Evolutionary conservation across 2,329 filamentous ascomycete species (phyloP).

Genomic region (Colletotrichum sp.): DNA sequence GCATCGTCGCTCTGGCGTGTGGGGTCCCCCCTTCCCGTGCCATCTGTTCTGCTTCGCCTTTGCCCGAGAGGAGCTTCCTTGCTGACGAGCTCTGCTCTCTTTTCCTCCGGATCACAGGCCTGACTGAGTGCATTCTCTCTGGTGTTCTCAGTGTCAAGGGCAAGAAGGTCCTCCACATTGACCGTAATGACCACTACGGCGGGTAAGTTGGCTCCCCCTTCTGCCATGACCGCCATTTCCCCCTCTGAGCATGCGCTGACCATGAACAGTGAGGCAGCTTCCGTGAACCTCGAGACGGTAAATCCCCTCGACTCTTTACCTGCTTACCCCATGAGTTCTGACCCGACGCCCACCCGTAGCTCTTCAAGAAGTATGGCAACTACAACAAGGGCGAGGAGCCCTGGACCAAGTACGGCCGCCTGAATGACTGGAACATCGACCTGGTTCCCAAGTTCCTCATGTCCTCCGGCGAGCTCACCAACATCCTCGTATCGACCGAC

Average conservation of each 20-base stretch:
- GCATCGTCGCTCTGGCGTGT: slow-evolving; percentile 26
- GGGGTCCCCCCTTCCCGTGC: slow-evolving; percentile 5
- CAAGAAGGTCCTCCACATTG: slow-evolving; percentile 98
- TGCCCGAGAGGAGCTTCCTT: slow-evolving; percentile 26
- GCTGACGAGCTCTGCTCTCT: slow-evolving; percentile 27
- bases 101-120: slow-evolving; percentile 59
- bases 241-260: background rate
- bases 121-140: slow-evolving; percentile 99
- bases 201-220: slow-evolving; percentile 66
- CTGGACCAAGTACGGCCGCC: slow-evolving; percentile 96
- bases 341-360: slow-evolving; percentile 52
- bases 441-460: slow-evolving; percentile 98
- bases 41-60: background rate
- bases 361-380: slow-evolving; percentile 97
- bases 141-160: slow-evolving; percentile 98
- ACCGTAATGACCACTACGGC: slow-evolving; percentile 98
- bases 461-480: slow-evolving; percentile 97
- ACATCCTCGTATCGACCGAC: slow-evolving; percentile 96
- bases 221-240: background rate
- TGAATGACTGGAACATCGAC: slow-evolving; percentile 99
- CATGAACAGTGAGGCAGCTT: slow-evolving; percentile 80
- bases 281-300: slow-evolving; percentile 94
- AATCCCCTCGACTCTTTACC: slow-evolving; percentile 30
- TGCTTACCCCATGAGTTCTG: slow-evolving; percentile 8
- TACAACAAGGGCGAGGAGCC: slow-evolving; percentile 80